Base-by-base conservation (phyloP, 169 alveolate genomes). In the Eimeria acervulina region DNA sequence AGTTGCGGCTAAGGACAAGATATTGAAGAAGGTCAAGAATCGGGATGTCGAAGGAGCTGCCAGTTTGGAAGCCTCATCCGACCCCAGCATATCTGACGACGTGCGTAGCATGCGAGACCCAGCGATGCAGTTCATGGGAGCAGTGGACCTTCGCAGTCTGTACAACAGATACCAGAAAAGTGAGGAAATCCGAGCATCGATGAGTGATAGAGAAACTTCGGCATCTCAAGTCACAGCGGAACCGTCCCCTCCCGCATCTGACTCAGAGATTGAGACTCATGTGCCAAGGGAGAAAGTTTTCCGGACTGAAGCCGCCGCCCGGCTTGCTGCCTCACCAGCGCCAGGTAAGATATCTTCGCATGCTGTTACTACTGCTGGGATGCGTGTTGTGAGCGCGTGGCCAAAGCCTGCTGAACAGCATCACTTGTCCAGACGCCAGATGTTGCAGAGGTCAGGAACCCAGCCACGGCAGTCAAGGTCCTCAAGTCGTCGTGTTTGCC, bases 151-250 rank as follows among this genome's bases (percentile, higher is more conserved):
- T 26, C 83, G 94, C 51, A 59, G 78, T 36, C 21, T 87, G 94
- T 87, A 87, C 63, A 59, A 63, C 94, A 70, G 84, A 40, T 87
- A 87, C 61, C 94, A 87, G 83, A 59, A 87, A 38, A 87, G 94
- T 52, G 70, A 52, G 51, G 94, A 61, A 87, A 40, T 70, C 15
- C 94, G 94, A 38, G 83, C 61, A 21, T 87, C 83, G 17, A 42
- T 61, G 83, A 87, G 94, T 26, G 94, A 87, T 21, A 87, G 94
- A 59, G 94, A 87, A 26, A 87, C 94, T 33, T 61, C 94, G 2
- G 94, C 94, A 59, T 87, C 83, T 26, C 94, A 87, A 87, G 83
- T 63, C 94, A 87, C 94, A 87, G 94, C 94, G 2, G 94, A 63
- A 76, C 94, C 78, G 63, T 87, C 94, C 36, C 94, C 94, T 33